Percentiles rank a stretch among this genome's conserved stretches.
phyloP scores from a whole-genome alignment of 2,329 filamentous ascomycete species.

The Colletotrichum aenigma region DNA sequence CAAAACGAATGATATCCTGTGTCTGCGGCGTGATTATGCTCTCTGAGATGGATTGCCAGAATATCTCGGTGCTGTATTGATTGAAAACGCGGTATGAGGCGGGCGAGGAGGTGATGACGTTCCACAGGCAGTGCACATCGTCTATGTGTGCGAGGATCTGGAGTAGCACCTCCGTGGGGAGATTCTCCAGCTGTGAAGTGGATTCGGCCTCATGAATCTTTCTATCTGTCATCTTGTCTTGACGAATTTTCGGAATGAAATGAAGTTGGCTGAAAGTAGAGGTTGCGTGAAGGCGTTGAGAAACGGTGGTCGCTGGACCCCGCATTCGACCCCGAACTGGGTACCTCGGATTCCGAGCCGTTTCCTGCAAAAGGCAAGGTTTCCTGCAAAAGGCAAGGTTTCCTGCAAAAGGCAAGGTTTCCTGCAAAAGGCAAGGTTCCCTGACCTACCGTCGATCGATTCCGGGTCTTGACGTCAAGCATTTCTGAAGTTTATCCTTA shows the following conservation, averaged over 20 bases:
- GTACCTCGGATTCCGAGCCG: neutral
- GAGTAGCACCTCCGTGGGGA: slow-evolving; percentile 5
- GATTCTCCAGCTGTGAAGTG: neutral
- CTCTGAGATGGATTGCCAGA: neutral
- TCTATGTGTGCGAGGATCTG: slow-evolving; percentile 1
- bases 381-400: neutral
- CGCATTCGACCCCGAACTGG: neutral
- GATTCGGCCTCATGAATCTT: neutral
- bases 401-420: too few relatives aligned
- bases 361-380: neutral
- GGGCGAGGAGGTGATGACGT: neutral
- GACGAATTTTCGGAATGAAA: neutral
- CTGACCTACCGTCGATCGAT: neutral
- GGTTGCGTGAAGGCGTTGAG: neutral
- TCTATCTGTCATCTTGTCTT: neutral
- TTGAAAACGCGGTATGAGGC: neutral
- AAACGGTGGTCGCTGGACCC: neutral
- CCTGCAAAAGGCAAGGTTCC: neutral
- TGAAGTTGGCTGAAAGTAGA: too few relatives aligned
- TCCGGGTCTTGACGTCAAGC: slow-evolving; percentile 1
- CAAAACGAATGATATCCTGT: neutral
- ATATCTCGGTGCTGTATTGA: neutral
- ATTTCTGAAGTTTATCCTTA: neutral
- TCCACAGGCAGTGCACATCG: slow-evolving; percentile 10
- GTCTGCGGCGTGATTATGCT: neutral